Evolutionary conservation across 306 rosid species (phyloP), one percentile per base, ranked within the genome.

Genomic region (Myrica gale): DNA sequence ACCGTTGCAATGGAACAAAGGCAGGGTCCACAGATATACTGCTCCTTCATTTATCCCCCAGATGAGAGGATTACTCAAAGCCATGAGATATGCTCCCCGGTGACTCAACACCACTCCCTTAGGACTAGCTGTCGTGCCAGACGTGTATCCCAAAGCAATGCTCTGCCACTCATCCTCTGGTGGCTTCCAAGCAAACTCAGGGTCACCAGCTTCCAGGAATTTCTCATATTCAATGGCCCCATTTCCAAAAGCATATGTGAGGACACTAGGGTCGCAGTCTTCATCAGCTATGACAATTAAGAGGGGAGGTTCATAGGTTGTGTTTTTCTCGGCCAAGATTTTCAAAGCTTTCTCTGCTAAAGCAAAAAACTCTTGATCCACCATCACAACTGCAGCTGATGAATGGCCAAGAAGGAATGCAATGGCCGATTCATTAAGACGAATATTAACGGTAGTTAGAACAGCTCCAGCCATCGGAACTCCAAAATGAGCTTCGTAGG

Each of bases 121-220:
- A 0, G 98, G 98, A 79, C 93, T 95, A 58, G 98, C 90, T 1
- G 98, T 95, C 10, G 97, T 92, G 5, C 98, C 98, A 9, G 98
- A 95, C 7, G 98, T 95, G 77, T 95, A 95, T 56, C 96, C 96
- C 85, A 95, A 80, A 62, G 97, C 61, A 80, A 95, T 92, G 85
- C 98, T 95, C 85, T 92, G 97, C 97, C 98, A 95, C 91, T 95
- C 98, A 79, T 95, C 98, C 80, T 88, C 88, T 2, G 98, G 98
- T 10, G 92, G 91, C 61, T 86, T 83, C 97, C 98, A 95, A 63
- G 81, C 83, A 76, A 73, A 95, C 32, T 88, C 97, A 61, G 95
- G 90, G 74, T 95, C 90, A 58, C 98, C 98, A 45, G 71, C 72
- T 84, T 80, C 86, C 75, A 95, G 84, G 73, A 92, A 89, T 44